phyloP scores from a whole-genome alignment of 805 yeast species.

The Yarrowia yakushimensis region DNA sequence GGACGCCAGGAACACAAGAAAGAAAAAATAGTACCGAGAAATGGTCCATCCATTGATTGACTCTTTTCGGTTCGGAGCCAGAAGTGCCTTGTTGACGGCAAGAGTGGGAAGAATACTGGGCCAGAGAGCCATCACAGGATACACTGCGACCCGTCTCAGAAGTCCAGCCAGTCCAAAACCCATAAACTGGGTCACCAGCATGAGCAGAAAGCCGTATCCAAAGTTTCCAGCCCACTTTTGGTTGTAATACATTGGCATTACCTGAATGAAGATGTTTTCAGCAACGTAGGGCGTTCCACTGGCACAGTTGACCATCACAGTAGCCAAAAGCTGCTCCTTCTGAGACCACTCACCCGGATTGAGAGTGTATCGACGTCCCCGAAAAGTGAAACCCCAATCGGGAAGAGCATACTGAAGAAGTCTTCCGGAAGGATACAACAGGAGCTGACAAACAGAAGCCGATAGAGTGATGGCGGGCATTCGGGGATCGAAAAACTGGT shows the following conservation, averaged over 20 bases:
- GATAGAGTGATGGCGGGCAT: not conserved
- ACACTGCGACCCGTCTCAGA: not conserved
- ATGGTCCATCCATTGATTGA: conserved; percentile 52
- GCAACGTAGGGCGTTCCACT: not conserved
- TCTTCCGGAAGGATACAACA: not conserved
- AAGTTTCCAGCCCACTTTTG: not conserved
- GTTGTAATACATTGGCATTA: not conserved
- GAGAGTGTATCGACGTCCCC: not conserved
- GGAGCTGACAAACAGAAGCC: not conserved
- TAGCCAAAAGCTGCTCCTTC: not conserved
- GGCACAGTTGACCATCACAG: not conserved
- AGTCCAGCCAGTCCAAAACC: not conserved
- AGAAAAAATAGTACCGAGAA: conserved; percentile 50
- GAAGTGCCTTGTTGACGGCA: not conserved
- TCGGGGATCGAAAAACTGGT: not conserved
- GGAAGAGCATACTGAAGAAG: not conserved
- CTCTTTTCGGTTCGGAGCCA: not conserved
- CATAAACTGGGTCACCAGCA: not conserved
- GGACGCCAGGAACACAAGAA: conserved; percentile 40
- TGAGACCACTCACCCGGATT: not conserved
- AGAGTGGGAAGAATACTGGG: not conserved
- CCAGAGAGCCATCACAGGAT: not conserved
- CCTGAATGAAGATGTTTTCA: not conserved
- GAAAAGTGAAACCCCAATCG: not conserved
- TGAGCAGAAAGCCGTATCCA: not conserved